phyloP scores from a whole-genome alignment of 495 filamentous ascomycete genomes.

The Friedmanniomyces simplex region DNA sequence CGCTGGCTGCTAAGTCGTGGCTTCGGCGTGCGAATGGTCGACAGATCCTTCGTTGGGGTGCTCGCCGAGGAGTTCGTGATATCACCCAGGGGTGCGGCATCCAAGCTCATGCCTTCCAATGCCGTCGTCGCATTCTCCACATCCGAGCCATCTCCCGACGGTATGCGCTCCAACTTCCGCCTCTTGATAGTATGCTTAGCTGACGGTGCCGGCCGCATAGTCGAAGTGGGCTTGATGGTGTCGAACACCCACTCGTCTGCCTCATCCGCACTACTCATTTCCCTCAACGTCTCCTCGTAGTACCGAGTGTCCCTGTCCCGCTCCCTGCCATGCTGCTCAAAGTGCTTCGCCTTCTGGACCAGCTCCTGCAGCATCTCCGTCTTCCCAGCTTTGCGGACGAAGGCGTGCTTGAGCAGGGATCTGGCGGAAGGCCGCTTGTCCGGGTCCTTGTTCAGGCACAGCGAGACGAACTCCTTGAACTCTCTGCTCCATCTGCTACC shows the following conservation, averaged over 20 bases:
- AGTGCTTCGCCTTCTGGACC: constrained; percentile 42
- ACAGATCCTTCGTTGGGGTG: constrained; percentile 36
- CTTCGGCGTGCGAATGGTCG: constrained; percentile 29
- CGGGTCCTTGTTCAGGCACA: constrained; percentile 84
- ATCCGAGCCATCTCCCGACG: constrained; percentile 18
- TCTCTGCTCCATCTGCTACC: constrained; percentile 74
- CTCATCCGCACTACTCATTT: constrained; percentile 28
- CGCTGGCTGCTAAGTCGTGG: constrained; percentile 20
- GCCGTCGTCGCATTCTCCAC: constrained; percentile 15
- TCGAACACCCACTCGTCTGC: constrained; percentile 97
- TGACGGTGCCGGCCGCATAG: constrained; percentile 16
- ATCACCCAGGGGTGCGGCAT: constrained; percentile 31
- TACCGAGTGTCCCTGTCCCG: constrained; percentile 52
- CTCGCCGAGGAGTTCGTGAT: constrained; percentile 22
- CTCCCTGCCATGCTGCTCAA: constrained; percentile 64
- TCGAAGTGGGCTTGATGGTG: constrained; percentile 55
- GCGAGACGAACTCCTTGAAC: constrained; percentile 86
- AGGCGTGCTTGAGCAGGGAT: constrained; percentile 82
- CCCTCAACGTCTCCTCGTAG: constrained; percentile 79
- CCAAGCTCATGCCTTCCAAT: constrained; percentile 50
- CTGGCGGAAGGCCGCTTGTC: constrained; percentile 74
- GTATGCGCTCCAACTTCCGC: constrained; percentile 36
- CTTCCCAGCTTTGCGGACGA: constrained; percentile 75
- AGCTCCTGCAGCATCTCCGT: constrained; percentile 77
- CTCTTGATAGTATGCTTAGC: constrained; percentile 39